Evolutionary conservation across 371 early-diverging fungal genomes (phyloP), one percentile per base, ranked within the genome.

Genomic region (Mucor plumbeus): DNA sequence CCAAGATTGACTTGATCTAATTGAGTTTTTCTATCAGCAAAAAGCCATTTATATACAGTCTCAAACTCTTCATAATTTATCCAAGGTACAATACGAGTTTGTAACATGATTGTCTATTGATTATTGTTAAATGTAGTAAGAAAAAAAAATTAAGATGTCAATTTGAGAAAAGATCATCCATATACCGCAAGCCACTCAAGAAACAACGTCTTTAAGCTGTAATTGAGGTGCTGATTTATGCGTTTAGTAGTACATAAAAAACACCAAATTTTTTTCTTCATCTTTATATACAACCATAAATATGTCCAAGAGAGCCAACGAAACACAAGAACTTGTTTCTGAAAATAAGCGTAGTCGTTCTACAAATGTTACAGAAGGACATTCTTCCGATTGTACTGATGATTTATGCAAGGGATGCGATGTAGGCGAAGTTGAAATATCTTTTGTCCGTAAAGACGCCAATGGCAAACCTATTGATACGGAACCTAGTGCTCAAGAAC

Each of bases 351-450:
- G 53, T 13, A 53, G 53, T 11, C 63, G 59, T 21, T 59, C 40
- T 17, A 63, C 62, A 47, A 19, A 56, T 53, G 56, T 36, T 31
- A 65, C 65, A 26, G 73, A 78, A 40, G 63, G 67, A n/a, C 88
- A 88, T 65, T 71, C 82, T 7, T 39, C 72, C 2, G 85, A 80
- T 55, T 88, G 88, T 69, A 69, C 76, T 31, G 86, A 87, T 64
- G 65, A 75, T 0, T 68, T 67, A 15, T 88, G 88, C 55, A 69
- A 78, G 38, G 88, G 87, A 1, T 88, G 88, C 63, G 88, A 84
- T 59, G 85, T 84, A 21, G 88, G 88, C 7, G 85, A 88, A 62
- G 74, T 88, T 11, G 85, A 86, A 59, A 84, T 88, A 44, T 72
- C 84, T 8, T 87, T 88, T 77, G 77, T 84, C 1, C 71, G 74